Conservation (phyloP, 2,329 filamentous ascomycete species). For the Claviceps paspali region DNA sequence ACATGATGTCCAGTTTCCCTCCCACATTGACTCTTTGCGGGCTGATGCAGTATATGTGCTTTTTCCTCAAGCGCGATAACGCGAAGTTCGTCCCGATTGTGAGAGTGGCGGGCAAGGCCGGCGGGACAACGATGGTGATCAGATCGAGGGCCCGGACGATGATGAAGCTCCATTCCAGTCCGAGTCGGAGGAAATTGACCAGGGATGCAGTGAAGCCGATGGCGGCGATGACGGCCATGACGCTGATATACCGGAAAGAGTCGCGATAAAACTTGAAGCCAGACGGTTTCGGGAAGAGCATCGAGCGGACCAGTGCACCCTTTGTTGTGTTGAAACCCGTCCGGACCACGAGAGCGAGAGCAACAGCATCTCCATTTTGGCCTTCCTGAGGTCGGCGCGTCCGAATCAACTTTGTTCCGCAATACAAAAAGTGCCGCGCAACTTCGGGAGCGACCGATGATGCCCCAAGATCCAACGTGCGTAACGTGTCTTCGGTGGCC, state of each 20-base stretch:
- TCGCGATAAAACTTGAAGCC: slow-evolving; percentile 98
- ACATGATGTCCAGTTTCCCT: slow-evolving; percentile 89
- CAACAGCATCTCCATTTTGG: slow-evolving; percentile 74
- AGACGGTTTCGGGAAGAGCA: slow-evolving; percentile 96
- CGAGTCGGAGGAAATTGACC: slow-evolving; percentile 78
- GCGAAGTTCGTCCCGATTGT: slow-evolving; percentile 97
- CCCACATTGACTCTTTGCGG: slow-evolving; percentile 94
- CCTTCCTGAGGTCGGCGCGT: slow-evolving; percentile 78
- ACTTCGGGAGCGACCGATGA: slow-evolving; percentile 71
- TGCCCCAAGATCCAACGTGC: slow-evolving; percentile 59
- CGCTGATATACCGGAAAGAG: slow-evolving; percentile 92
- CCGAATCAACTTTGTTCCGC: slow-evolving; percentile 87
- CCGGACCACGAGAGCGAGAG: slow-evolving; percentile 78
- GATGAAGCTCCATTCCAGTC: slow-evolving; percentile 76
- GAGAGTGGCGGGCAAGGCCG: slow-evolving; percentile 82
- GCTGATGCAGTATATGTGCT: slow-evolving; percentile 94
- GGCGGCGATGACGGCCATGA: slow-evolving; percentile 78
- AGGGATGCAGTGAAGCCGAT: slow-evolving; percentile 85
- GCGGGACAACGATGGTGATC: slow-evolving; percentile 94
- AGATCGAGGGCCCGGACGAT: slow-evolving; percentile 83
- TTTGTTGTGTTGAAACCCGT: slow-evolving; percentile 98
- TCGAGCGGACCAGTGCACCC: slow-evolving; percentile 84
- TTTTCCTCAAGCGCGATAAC: slow-evolving; percentile 66
- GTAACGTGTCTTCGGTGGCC: slow-evolving; percentile 65
- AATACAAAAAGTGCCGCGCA: slow-evolving; percentile 82